Conservation (phyloP, 2,329 filamentous ascomycete genomes). For the Beauveria varroae region DNA sequence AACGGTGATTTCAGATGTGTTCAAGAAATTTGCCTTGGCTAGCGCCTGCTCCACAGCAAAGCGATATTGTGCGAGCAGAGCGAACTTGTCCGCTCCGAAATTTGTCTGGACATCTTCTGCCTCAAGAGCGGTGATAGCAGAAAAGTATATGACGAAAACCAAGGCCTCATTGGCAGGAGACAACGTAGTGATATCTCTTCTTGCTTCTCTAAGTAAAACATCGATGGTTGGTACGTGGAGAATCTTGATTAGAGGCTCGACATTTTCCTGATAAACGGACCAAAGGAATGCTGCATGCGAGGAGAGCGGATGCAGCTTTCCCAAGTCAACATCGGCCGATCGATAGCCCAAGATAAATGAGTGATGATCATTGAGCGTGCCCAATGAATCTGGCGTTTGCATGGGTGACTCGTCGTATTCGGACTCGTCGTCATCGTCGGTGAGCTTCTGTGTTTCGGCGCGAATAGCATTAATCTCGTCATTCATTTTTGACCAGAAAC, state of each 20-base stretch:
- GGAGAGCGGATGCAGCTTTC: constrained; percentile 55
- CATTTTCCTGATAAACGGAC: constrained; percentile 64
- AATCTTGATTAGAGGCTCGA: constrained; percentile 65
- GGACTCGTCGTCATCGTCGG: constrained; percentile 41
- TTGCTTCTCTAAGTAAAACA: constrained; percentile 52
- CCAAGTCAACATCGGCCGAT: constrained; percentile 61
- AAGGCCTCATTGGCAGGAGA: constrained; percentile 51
- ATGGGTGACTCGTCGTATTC: constrained; percentile 53
- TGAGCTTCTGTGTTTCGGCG: constrained; percentile 40
- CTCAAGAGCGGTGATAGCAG: constrained; percentile 50
- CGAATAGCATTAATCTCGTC: constrained; percentile 51
- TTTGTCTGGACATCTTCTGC: constrained; percentile 42
- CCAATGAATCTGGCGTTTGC: constrained; percentile 27
- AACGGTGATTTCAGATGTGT: constrained; percentile 47
- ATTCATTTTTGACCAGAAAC: constrained; percentile 68
- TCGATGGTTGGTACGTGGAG: constrained; percentile 62
- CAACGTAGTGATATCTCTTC: constrained; percentile 51
- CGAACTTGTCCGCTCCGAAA: constrained; percentile 35
- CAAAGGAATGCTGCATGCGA: constrained; percentile 61
- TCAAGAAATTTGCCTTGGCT: constrained; percentile 49
- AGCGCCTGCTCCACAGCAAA: constrained; percentile 50
- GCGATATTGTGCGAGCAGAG: constrained; percentile 40
- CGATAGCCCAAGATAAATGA: constrained; percentile 67
- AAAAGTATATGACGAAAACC: constrained; percentile 56
- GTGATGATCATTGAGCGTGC: constrained; percentile 48